Evolutionary conservation across 768 basidiomycete genomes (phyloP), one percentile per base, ranked within the genome.

Genomic region (Tephrocybe sp.): DNA sequence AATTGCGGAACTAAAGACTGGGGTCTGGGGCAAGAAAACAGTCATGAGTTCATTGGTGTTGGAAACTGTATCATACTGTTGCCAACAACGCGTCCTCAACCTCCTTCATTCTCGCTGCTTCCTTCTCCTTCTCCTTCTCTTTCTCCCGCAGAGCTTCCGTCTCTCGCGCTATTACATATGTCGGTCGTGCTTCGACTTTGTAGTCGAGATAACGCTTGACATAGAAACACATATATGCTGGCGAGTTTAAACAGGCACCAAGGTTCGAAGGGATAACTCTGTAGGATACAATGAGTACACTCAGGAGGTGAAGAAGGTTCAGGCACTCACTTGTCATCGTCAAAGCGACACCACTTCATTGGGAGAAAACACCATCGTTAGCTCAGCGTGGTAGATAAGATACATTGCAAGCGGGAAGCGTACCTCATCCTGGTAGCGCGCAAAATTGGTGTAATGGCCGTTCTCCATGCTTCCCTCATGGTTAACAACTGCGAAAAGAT

Each of bases 201-300:
- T 94, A 95, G 55, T 94, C 89, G 40, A 95, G 73, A 54, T 90
- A 82, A 10, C 89, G 83, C 67, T 95, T 95, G 54, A 92, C 90
- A 64, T 96, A 97, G 71, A 95, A 94, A 55, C 92, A 91, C 93
- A 96, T 95, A 67, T 96, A 96, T 5, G 91, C 87, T 43, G 82
- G 77, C 16, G 92, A 91, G 43, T 66, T 71, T 36, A 94, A 74
- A 48, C 87, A 88, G 1, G 78, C 77, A 7, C 78, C 74, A 17
- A 94, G 74, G 20, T 74, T 85, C 10, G 92, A 82, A 17, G 76
- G 78, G 0, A 84, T 84, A 9, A 95, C 91, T 68, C 87, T 88
- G 42, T 49, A 61, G 26, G 19, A 41, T 33, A 47, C 39, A 39
- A 52, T 53, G 41, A 54, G 49, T n/a, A n/a, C 41, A 49, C 49